Evolutionary conservation across 2,329 filamentous ascomycete species (phyloP).

Genomic region (Cladosporium phlei): DNA sequence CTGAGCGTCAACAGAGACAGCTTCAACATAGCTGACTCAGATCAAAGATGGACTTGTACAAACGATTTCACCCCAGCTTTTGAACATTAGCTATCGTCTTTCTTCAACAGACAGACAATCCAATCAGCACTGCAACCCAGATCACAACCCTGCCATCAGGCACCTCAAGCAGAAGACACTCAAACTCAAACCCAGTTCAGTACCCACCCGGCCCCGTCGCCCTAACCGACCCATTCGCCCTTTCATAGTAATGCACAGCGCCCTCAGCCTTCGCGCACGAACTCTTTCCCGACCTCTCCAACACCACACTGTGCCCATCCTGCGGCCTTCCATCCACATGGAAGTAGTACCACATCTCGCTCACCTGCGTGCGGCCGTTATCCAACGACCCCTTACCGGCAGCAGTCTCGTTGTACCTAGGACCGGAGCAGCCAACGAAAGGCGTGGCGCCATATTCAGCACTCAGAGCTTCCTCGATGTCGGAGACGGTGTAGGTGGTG

Average conservation of each 20-base stretch:
- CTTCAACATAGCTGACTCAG: no score
- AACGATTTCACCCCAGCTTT: no score
- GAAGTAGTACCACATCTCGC: constrained; percentile 64
- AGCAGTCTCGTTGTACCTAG: constrained; percentile 56
- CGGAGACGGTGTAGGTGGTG: constrained; percentile 51
- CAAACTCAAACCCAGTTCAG: background rate
- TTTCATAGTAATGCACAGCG: constrained; percentile 53
- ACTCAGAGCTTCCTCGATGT: constrained; percentile 50
- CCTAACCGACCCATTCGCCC: constrained; percentile 10
- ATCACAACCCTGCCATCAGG: no score
- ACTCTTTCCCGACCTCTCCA: constrained; percentile 46
- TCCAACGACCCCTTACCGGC: constrained; percentile 52
- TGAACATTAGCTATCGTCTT: no score
- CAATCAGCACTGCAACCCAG: no score
- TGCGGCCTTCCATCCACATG: constrained; percentile 57
- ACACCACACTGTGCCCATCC: constrained; percentile 43
- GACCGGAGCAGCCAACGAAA: constrained; percentile 59
- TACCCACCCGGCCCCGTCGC: background rate
- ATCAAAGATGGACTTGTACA: no score
- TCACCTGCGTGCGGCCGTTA: constrained; percentile 53
- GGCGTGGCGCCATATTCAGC: constrained; percentile 51
- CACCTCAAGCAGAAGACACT: no score
- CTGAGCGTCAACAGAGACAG: no score
- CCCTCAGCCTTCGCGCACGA: constrained; percentile 53
- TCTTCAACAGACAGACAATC: no score